Evolutionary conservation across 768 basidiomycete species (phyloP).

Genomic region (Fomitopsis serialis): DNA sequence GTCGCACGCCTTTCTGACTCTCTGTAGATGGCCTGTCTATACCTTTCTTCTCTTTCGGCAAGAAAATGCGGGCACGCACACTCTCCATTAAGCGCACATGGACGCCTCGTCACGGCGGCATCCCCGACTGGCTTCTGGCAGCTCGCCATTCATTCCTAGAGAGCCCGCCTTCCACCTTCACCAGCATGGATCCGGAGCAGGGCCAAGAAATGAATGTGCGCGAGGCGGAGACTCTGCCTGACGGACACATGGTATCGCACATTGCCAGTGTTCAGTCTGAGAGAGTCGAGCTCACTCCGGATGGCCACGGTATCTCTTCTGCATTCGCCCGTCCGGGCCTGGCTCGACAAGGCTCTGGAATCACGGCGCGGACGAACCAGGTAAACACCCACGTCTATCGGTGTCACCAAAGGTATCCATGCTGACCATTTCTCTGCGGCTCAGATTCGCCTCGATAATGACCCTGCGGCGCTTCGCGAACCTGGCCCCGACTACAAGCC

Average conservation of each 20-base stretch:
- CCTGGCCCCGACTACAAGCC: not conserved
- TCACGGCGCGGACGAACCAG: not conserved
- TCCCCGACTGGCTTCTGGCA: constrained; percentile 43
- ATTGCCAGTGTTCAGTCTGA: not conserved
- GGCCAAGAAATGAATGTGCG: not conserved
- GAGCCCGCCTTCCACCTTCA: not conserved
- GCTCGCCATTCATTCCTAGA: constrained; percentile 18
- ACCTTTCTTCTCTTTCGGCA: constrained; percentile 56
- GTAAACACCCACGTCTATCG: not conserved
- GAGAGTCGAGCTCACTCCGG: not conserved
- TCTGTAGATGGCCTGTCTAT: constrained; percentile 63
- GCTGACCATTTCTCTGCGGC: not conserved
- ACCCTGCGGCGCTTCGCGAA: not conserved
- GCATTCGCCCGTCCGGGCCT: not conserved
- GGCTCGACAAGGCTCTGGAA: not conserved
- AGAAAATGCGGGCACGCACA: constrained; percentile 40
- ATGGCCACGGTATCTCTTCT: not conserved
- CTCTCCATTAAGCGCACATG: constrained; percentile 40
- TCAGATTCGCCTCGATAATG: not conserved
- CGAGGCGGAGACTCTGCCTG: not conserved
- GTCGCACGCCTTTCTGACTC: not conserved
- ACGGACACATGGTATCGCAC: not conserved
- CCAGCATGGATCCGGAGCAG: not conserved
- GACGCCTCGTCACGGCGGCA: constrained; percentile 25
- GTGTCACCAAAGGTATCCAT: not conserved